Conservation (phyloP, 139 green algal species). For the Haematococcus lacustris region DNA sequence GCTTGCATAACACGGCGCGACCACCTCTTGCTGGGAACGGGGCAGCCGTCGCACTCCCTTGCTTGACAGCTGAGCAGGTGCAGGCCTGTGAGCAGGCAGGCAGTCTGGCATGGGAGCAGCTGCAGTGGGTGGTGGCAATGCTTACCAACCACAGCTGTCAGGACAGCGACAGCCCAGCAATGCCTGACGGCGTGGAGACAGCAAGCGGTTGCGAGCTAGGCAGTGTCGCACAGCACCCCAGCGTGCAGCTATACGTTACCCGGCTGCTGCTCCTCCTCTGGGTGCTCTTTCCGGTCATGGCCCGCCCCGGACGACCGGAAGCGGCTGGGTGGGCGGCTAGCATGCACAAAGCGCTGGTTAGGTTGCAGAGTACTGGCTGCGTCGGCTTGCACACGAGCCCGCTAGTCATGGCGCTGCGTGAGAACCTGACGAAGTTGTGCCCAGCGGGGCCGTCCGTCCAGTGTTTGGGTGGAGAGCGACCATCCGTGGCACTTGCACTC, state of each 20-base stretch:
- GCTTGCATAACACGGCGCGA: neutral
- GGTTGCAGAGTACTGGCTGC: too few species aligned
- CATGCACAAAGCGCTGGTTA: too few species aligned
- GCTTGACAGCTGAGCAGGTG: neutral
- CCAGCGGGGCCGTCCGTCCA: too few species aligned
- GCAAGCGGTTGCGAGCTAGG: constrained; percentile 7
- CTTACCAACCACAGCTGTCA: neutral
- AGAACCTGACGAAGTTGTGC: too few species aligned
- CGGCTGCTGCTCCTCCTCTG: constrained; percentile 32
- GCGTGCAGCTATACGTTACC: constrained; percentile 36
- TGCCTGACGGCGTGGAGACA: neutral
- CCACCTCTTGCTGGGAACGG: neutral
- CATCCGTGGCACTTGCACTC: too few species aligned
- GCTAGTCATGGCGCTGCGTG: too few species aligned
- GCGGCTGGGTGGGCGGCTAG: too few species aligned
- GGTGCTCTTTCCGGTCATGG: too few species aligned
- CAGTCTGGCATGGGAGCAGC: neutral
- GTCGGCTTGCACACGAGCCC: too few species aligned
- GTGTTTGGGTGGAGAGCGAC: too few species aligned
- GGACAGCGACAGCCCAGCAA: neutral
- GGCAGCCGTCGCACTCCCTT: neutral
- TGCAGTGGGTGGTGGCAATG: neutral
- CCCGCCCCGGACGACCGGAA: too few species aligned
- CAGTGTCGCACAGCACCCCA: constrained; percentile 21
- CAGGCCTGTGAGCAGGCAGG: neutral